Conservation (phyloP, 2,329 filamentous ascomycete genomes). For the Diaporthe ilicicola region DNA sequence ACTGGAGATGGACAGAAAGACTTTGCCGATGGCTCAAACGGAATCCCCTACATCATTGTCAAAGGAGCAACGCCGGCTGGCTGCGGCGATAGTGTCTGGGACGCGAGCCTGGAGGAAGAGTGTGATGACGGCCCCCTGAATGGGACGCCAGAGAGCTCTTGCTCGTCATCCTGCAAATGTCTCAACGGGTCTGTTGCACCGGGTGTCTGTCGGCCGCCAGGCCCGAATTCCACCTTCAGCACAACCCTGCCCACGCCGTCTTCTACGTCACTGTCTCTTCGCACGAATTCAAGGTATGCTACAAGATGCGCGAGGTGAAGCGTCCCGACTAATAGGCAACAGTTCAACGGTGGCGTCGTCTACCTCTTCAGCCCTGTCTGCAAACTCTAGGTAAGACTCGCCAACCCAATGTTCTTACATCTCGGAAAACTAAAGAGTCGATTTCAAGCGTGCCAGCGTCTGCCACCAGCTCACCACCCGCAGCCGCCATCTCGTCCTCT, state of each 20-base stretch:
- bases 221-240: constrained; percentile 30
- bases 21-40: constrained; percentile 47
- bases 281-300: constrained; percentile 23
- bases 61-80: constrained; percentile 50
- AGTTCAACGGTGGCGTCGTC: constrained; percentile 19
- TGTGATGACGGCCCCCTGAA: constrained; percentile 49
- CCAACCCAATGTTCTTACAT: not conserved
- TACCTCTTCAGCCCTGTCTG: not conserved
- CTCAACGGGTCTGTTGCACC: constrained; percentile 41
- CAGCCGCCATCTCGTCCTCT: not conserved
- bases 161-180: constrained; percentile 50
- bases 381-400: constrained; percentile 24
- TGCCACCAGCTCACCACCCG: not conserved
- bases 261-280: not conserved
- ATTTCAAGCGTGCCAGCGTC: not conserved
- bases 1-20: constrained; percentile 44
- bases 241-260: constrained; percentile 28
- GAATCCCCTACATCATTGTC: constrained; percentile 53
- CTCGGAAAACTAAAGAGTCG: not conserved
- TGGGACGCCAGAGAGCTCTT: constrained; percentile 43
- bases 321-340: not conserved
- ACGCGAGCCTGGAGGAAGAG: constrained; percentile 47
- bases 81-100: constrained; percentile 49
- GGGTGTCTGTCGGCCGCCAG: constrained; percentile 36
- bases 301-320: not conserved